A percentile compares a stretch with the other conserved stretches of the same genome.
Conservation (phyloP, 768 basidiomycete genomes). For the Suillus hirtellus region DNA sequence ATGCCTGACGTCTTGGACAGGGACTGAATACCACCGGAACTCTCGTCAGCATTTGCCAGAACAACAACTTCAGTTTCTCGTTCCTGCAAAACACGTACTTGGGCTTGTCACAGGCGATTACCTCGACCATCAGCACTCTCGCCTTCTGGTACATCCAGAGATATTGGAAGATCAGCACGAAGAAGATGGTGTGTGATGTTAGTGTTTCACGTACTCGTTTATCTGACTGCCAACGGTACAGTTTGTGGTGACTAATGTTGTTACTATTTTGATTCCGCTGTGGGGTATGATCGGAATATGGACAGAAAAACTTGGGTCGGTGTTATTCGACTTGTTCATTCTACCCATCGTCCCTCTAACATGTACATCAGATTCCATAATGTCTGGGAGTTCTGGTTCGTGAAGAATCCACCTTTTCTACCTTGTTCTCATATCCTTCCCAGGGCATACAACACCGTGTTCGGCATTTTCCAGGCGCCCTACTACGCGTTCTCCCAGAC, state of each 20-base stretch:
- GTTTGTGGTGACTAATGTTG: slow-evolving; percentile 77
- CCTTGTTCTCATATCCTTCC: slow-evolving; percentile 1
- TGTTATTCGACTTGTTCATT: background rate
- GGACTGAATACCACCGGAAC: slow-evolving; percentile 81
- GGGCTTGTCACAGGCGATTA: slow-evolving; percentile 72
- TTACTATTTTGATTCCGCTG: slow-evolving; percentile 74
- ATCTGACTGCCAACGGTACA: slow-evolving; percentile 25
- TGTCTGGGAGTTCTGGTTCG: slow-evolving; percentile 84
- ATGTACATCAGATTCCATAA: slow-evolving; percentile 61
- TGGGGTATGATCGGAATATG: slow-evolving; percentile 90
- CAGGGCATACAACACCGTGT: slow-evolving; percentile 79
- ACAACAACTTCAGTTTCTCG: slow-evolving; percentile 78
- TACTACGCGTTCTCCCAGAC: slow-evolving; percentile 87
- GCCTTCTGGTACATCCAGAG: slow-evolving; percentile 85
- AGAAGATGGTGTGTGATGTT: slow-evolving; percentile 62
- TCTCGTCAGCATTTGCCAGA: slow-evolving; percentile 74
- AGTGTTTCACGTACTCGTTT: background rate
- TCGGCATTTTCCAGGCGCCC: slow-evolving; percentile 82
- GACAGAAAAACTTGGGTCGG: slow-evolving; percentile 70
- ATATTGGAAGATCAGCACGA: slow-evolving; percentile 77
- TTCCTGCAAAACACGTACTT: slow-evolving; percentile 82
- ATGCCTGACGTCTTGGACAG: slow-evolving; percentile 37
- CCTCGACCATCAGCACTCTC: slow-evolving; percentile 69
- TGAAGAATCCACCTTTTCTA: slow-evolving; percentile 8
- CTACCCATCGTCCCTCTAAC: slow-evolving; percentile 1